Base-by-base conservation (phyloP, 495 filamentous ascomycete species). In the Delitschia confertaspora region DNA sequence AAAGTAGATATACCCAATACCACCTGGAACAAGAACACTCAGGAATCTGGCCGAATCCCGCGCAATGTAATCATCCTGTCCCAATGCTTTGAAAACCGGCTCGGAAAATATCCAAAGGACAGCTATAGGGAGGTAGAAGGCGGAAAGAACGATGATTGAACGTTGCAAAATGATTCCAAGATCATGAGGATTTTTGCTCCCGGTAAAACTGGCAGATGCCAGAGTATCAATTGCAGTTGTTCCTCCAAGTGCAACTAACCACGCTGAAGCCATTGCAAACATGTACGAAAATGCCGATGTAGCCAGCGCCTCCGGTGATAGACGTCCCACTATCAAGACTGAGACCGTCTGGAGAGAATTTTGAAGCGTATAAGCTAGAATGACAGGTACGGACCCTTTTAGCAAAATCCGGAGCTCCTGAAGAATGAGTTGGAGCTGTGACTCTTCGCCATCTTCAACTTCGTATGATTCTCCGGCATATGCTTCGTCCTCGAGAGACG, bases 191-290 rank as follows among this genome's bases (percentile, higher is more conserved):
- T 91, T 82, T 45, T 75, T 69, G 44, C 84, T 88, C 0, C 83
- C 85, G 0, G 88, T 95, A 59, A 84, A 95, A n/a, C 78, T 79
- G 13, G 81, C 82, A 0, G 85, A 89, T 9, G 83, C 85, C 9
- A 95, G 68, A 0, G 88, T 95, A 62, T 95, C 88, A 23, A 95
- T 67, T 1, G 88, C 88, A 1, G 86, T 95, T 2, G 87, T 89
- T 4, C 88, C 88, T n/a, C 88, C 88, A 3, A 95, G 69, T 0
- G 80, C 88, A 55, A 95, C 83, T 38, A 95, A 70, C 88, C 88
- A 94, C 1, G 74, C 88, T 1, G 85, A 89, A 8, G 84, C 77
- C 80, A 87, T 84, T 29, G 88, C 88, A 49, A 94, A 95, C 88
- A 94, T 88, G 64, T 89, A 85, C 0, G 82, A 82, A 62, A 94